A percentile compares a stretch with the other conserved stretches of the same genome.
Conservation (phyloP, 192 early-diverging fungal genomes). For the Gaertneriomyces sp. region DNA sequence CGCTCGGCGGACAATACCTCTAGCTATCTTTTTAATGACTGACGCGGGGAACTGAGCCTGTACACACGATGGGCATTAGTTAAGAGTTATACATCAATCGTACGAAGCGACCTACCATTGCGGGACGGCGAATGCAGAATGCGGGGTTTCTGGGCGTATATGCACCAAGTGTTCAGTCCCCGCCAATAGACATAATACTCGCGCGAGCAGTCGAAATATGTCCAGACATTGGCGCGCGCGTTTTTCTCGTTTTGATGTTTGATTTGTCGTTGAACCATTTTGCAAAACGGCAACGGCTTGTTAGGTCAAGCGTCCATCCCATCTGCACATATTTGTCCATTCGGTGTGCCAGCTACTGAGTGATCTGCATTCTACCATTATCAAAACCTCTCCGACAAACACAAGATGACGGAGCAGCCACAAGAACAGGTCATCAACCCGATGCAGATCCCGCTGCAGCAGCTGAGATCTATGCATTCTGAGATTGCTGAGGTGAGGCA, state of each 20-base stretch:
- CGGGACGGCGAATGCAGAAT: no score
- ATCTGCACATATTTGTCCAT: background rate
- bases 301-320: background rate
- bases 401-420: constrained; percentile 20
- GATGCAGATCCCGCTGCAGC: constrained; percentile 74
- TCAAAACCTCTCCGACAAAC: background rate
- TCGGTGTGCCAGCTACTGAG: background rate
- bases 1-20: background rate
- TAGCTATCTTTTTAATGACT: background rate
- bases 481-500: constrained; percentile 76
- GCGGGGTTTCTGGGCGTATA: no score
- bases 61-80: background rate
- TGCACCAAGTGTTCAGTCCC: no score
- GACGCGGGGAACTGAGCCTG: background rate
- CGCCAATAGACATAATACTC: no score
- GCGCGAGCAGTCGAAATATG: no score
- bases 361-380: background rate
- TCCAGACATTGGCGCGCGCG: no score
- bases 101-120: background rate
- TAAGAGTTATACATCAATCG: background rate
- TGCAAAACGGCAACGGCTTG: background rate
- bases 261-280: no score
- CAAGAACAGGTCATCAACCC: constrained; percentile 64
- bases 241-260: no score
- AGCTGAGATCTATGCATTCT: constrained; percentile 75